These are phyloP conservation scores for Vaccinium macrocarpon DNA, from an alignment of 148 eudicot genomes.

Conservation along the genomic window DNA sequence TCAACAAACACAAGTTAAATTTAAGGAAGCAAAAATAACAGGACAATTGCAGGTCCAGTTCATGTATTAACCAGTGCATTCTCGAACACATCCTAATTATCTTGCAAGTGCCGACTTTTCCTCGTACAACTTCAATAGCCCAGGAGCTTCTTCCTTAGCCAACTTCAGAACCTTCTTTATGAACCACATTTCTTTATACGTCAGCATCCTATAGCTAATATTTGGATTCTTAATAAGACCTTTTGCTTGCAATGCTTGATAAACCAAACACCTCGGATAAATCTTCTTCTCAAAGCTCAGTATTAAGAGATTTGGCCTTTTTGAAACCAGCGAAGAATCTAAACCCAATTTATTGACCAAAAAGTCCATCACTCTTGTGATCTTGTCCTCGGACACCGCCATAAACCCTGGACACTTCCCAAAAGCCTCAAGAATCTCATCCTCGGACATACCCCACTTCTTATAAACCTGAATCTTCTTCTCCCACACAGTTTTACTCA, in stretches of 20 bases:
- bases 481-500: conserved; percentile 10
- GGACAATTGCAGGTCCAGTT: neutral
- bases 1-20: neutral
- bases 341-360: conserved; percentile 24
- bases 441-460: conserved; percentile 29
- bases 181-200: neutral
- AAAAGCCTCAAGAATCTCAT: conserved; percentile 21
- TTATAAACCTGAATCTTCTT: conserved; percentile 20
- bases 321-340: conserved; percentile 5
- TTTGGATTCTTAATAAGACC: conserved; percentile 12
- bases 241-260: conserved; percentile 17
- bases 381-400: conserved; percentile 21
- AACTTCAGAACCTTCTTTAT: neutral
- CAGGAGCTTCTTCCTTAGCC: conserved; percentile 18
- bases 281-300: conserved; percentile 27
- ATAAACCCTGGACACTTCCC: neutral
- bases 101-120: neutral
- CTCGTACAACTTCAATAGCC: conserved; percentile 21
- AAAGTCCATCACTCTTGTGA: conserved; percentile 18
- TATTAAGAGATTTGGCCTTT: conserved; percentile 5
- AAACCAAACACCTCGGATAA: conserved; percentile 25
- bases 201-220: neutral
- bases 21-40: neutral
- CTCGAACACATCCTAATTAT: neutral
- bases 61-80: neutral